These are phyloP conservation scores for Sphagnum tenellum DNA, from an alignment of 225 moss, liverwort and hornwort genomes.

Conservation along the genomic window DNA sequence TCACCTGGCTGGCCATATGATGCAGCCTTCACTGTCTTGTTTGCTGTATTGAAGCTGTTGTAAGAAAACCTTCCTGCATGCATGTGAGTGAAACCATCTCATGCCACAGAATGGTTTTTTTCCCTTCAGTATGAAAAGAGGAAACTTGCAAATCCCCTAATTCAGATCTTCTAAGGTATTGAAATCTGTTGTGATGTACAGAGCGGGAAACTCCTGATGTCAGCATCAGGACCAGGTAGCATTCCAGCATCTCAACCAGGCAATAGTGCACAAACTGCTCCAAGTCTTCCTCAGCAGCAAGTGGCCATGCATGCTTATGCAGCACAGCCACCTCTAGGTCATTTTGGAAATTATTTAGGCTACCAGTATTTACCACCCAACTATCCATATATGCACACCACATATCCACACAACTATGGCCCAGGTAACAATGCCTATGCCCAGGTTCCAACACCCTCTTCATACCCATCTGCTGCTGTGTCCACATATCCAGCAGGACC, in stretches of 20 bases:
- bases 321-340: constrained; percentile 74
- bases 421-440: constrained; percentile 60
- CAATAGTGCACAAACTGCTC: constrained; percentile 48
- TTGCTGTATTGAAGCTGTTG: background rate
- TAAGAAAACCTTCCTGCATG: background rate
- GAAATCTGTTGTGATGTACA: constrained; percentile 4
- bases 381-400: constrained; percentile 80
- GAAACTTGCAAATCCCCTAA: background rate
- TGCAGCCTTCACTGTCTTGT: background rate
- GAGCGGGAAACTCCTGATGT: constrained; percentile 44
- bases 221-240: constrained; percentile 37
- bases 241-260: constrained; percentile 29
- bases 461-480: constrained; percentile 47
- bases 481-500: constrained; percentile 42
- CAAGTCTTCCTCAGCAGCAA: constrained; percentile 64
- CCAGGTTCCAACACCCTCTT: constrained; percentile 57
- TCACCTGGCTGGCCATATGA: background rate
- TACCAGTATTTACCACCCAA: constrained; percentile 73
- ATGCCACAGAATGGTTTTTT: no score
- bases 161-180: no score
- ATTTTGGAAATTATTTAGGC: constrained; percentile 59
- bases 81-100: background rate
- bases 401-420: constrained; percentile 75
- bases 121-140: no score
- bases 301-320: constrained; percentile 69